A percentile compares a stretch with the other conserved stretches of the same genome.
Evolutionary conservation across 306 rosid species (phyloP).

Genomic region (Calophaca sinica): DNA sequence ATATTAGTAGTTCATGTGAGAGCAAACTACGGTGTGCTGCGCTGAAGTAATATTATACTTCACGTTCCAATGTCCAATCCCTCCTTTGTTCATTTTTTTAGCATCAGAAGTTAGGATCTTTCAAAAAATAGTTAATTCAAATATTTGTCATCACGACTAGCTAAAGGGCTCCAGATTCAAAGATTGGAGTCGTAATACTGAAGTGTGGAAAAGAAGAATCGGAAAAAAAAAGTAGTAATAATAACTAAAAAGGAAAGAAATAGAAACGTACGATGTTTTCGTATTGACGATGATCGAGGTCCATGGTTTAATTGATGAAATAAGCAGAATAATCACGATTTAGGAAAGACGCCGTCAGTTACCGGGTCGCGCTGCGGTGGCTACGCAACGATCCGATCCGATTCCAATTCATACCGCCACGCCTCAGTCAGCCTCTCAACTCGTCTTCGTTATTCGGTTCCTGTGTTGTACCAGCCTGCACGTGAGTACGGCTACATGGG

Average conservation of each 20-base stretch:
- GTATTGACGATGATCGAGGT: conserved; percentile 83
- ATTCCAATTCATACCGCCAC: conserved; percentile 16
- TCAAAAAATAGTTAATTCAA: not conserved
- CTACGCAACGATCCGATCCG: conserved; percentile 17
- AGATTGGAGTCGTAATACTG: not conserved
- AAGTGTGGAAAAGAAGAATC: not conserved
- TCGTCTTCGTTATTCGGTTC: not conserved
- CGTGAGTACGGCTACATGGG: too few species aligned
- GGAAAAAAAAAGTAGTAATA: not conserved
- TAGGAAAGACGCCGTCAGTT: not conserved
- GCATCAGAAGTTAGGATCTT: conserved; percentile 18
- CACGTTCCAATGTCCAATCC: too few species aligned
- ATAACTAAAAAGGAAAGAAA: not conserved
- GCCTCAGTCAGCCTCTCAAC: conserved; percentile 24
- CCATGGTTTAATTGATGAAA: conserved; percentile 55
- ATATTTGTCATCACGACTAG: not conserved
- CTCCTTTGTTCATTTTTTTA: not conserved
- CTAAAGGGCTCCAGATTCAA: not conserved
- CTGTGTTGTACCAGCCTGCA: too few species aligned
- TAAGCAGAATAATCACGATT: not conserved
- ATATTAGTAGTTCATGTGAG: too few species aligned
- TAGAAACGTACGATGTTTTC: conserved; percentile 65
- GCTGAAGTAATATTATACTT: too few species aligned
- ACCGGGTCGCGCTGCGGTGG: conserved; percentile 14
- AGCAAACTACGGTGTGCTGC: too few species aligned